A percentile compares a stretch with the other conserved stretches of the same genome.
Conservation (phyloP, 352 stramenopile genomes). For the Globisporangium parvum region DNA sequence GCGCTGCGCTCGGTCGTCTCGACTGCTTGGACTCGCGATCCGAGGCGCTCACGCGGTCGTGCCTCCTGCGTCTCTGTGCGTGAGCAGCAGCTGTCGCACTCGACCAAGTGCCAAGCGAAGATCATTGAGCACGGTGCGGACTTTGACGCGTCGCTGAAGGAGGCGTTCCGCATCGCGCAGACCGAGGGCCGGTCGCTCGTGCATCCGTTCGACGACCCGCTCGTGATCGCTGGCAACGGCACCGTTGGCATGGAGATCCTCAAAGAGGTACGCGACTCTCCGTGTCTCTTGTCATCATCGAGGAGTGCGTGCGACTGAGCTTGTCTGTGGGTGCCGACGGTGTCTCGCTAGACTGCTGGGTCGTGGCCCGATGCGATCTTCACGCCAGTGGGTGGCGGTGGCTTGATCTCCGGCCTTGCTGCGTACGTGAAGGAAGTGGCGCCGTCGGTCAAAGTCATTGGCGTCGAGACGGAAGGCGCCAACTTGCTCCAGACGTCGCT, state of each 20-base stretch:
- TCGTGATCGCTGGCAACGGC: conserved; percentile 97
- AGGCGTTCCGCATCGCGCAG: conserved; percentile 88
- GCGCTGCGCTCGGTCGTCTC: background rate
- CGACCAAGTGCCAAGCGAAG: conserved; percentile 69
- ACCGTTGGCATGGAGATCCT: conserved; percentile 95
- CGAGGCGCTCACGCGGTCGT: conserved; percentile 14
- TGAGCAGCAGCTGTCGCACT: conserved; percentile 26
- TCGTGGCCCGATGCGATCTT: conserved; percentile 95
- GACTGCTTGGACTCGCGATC: background rate
- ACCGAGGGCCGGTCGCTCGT: conserved; percentile 93
- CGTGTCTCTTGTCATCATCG: background rate
- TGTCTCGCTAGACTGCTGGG: conserved; percentile 51
- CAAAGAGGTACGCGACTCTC: conserved; percentile 40
- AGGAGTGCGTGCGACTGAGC: background rate
- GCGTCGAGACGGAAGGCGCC: conserved; percentile 94
- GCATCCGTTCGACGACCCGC: conserved; percentile 97
- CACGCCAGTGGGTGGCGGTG: conserved; percentile 95
- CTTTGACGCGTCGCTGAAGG: conserved; percentile 93
- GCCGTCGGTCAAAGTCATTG: conserved; percentile 92
- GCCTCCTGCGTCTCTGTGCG: background rate
- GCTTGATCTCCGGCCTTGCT: conserved; percentile 94
- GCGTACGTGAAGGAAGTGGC: conserved; percentile 87
- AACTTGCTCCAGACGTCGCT: conserved; percentile 93
- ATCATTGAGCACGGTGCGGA: conserved; percentile 95
- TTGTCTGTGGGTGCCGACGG: conserved; percentile 7